Conservation (phyloP, 2,329 filamentous ascomycete species). For the Blastomyces parvus region DNA sequence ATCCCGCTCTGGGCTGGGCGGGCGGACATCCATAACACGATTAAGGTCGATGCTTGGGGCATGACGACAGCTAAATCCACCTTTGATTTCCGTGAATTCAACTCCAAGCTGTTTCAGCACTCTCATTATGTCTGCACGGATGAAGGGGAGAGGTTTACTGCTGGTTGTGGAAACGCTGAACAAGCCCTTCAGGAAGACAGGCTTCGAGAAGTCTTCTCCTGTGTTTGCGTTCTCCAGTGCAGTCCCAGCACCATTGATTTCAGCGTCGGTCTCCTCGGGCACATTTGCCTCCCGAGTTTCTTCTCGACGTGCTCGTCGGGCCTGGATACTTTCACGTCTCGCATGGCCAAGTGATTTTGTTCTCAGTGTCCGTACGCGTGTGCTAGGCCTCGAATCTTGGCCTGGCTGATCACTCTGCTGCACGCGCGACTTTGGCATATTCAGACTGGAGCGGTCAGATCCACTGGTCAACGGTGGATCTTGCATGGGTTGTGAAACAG, state of each 20-base stretch:
- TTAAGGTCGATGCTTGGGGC: conserved; percentile 81
- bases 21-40: conserved; percentile 54
- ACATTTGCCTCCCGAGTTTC: conserved; percentile 66
- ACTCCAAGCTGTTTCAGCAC: conserved; percentile 81
- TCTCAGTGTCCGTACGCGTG: conserved; percentile 56
- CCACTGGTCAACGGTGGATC: conserved; percentile 67
- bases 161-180: conserved; percentile 97
- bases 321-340: conserved; percentile 84
- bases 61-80: conserved; percentile 84
- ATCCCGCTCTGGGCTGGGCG: conserved; percentile 48
- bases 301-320: conserved; percentile 64
- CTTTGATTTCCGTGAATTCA: conserved; percentile 85
- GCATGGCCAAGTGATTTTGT: conserved; percentile 85
- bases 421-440: conserved; percentile 31
- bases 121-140: conserved; percentile 80
- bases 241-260: conserved; percentile 51
- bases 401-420: conserved; percentile 39
- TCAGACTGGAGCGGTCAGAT: conserved; percentile 61
- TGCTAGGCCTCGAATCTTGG: conserved; percentile 46
- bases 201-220: conserved; percentile 70
- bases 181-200: conserved; percentile 88
- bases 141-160: conserved; percentile 75
- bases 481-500: conserved; percentile 44
- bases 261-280: conserved; percentile 81
- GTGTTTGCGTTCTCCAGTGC: conserved; percentile 41